Conservation (phyloP, 768 basidiomycete species). For the Rhizopogon vesiculosus region DNA sequence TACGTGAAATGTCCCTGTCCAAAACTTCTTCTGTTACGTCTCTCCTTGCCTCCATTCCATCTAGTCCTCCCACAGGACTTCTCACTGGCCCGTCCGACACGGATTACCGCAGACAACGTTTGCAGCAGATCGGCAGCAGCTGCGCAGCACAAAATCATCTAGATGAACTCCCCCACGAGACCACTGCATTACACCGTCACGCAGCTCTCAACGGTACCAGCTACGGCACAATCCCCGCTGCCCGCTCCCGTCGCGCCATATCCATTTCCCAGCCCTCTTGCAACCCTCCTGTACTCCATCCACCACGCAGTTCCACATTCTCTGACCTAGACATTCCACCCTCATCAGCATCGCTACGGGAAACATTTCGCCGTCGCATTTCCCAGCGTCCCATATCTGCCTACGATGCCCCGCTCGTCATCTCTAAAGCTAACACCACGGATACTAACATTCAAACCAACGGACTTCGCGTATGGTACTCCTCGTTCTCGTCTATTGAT, state of each 20-base stretch:
- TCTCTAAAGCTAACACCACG: slow-evolving; percentile 25
- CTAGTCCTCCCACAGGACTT: slow-evolving; percentile 26
- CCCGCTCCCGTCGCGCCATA: slow-evolving; percentile 20
- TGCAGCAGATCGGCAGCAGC: slow-evolving; percentile 47
- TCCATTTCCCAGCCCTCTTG: slow-evolving; percentile 28
- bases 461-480: slow-evolving; percentile 83
- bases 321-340: slow-evolving; percentile 34
- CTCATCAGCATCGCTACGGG: slow-evolving; percentile 28
- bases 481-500: slow-evolving; percentile 86
- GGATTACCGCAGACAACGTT: slow-evolving; percentile 55
- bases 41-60: slow-evolving; percentile 3
- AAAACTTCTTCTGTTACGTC: slow-evolving; percentile 16
- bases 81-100: slow-evolving; percentile 50
- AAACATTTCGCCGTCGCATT: slow-evolving; percentile 33
- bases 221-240: slow-evolving; percentile 55
- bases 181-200: slow-evolving; percentile 25
- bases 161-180: slow-evolving; percentile 25
- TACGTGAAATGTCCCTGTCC: slow-evolving; percentile 12
- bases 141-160: not conserved
- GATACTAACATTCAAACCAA: slow-evolving; percentile 65
- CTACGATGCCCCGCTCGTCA: slow-evolving; percentile 51
- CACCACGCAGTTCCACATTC: slow-evolving; percentile 25
- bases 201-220: slow-evolving; percentile 24
- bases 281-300: slow-evolving; percentile 30
- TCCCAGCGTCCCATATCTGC: slow-evolving; percentile 60